Percentiles rank a stretch among this genome's conserved stretches.
Evolutionary conservation across 371 early-diverging fungal species (phyloP).

Genomic region (Mucor racemosus): DNA sequence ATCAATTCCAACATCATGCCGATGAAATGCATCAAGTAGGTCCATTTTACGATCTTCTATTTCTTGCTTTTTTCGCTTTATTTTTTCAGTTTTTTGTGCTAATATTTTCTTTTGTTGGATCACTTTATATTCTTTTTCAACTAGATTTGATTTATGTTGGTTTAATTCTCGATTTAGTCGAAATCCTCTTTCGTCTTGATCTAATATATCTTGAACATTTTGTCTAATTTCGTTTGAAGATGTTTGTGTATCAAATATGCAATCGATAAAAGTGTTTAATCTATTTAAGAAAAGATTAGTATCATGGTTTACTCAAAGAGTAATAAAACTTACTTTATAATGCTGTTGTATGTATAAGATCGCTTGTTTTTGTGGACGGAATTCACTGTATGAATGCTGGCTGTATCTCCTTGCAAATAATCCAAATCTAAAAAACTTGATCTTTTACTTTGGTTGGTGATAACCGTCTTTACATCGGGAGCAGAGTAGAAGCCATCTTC

Average conservation of each 20-base stretch:
- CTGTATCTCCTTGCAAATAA: slow-evolving; percentile 13
- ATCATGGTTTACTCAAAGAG: neutral
- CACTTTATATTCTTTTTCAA: slow-evolving; percentile 20
- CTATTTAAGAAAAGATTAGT: slow-evolving; percentile 9
- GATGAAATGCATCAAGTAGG: slow-evolving; percentile 28
- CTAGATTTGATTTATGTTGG: slow-evolving; percentile 14
- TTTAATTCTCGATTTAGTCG: slow-evolving; percentile 43
- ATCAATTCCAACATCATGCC: slow-evolving; percentile 39
- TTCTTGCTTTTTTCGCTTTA: slow-evolving; percentile 5
- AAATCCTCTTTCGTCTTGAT: slow-evolving; percentile 44
- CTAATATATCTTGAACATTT: slow-evolving; percentile 47
- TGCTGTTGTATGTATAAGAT: slow-evolving; percentile 60
- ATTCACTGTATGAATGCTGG: slow-evolving; percentile 26
- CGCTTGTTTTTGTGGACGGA: slow-evolving; percentile 38
- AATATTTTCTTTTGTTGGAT: slow-evolving; percentile 26
- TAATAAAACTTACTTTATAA: slow-evolving; percentile 40
- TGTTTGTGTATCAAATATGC: slow-evolving; percentile 60
- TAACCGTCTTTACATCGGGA: slow-evolving; percentile 40
- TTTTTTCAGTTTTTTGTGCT: neutral
- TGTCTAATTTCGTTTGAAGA: slow-evolving; percentile 55
- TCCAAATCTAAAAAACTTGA: slow-evolving; percentile 27
- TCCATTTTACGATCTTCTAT: slow-evolving; percentile 19
- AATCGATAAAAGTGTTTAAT: slow-evolving; percentile 59
- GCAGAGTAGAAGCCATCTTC: slow-evolving; percentile 64
- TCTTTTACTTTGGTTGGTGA: slow-evolving; percentile 32